These are phyloP conservation scores for Eremochloa ophiuroides DNA, from an alignment of 176 grass and related monocot genomes.

Conservation along the genomic window DNA sequence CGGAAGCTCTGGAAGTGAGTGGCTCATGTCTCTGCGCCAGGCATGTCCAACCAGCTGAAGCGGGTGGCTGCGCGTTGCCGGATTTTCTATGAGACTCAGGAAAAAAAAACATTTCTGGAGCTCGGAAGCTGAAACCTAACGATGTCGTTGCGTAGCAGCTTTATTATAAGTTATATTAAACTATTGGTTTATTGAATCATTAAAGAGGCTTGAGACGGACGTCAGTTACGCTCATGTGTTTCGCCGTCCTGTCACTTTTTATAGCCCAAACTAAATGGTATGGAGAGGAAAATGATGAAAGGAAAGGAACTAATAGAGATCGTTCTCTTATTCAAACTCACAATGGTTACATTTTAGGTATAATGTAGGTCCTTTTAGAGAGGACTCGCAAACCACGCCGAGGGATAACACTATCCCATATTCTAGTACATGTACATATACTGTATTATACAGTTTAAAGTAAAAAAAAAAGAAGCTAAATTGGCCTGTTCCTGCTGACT, in stretches of 20 bases:
- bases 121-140: neutral
- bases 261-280: neutral
- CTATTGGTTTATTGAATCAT: neutral
- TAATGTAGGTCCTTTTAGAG: neutral
- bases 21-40: neutral
- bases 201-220: neutral
- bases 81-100: neutral
- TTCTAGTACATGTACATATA: too few relatives aligned
- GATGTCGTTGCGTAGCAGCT: neutral
- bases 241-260: neutral
- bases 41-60: neutral
- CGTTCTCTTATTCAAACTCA: neutral
- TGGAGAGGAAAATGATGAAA: too few relatives aligned
- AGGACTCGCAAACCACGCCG: neutral
- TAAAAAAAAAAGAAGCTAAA: too few relatives aligned
- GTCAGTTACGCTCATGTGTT: neutral
- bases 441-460: too few relatives aligned
- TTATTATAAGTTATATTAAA: neutral
- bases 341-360: neutral
- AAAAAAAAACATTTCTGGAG: neutral
- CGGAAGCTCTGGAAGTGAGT: constrained; percentile 84
- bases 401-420: neutral
- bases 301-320: too few relatives aligned
- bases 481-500: too few relatives aligned
- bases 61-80: neutral